Conservation (phyloP, 805 yeast genomes). For the Yarrowia sp. region DNA sequence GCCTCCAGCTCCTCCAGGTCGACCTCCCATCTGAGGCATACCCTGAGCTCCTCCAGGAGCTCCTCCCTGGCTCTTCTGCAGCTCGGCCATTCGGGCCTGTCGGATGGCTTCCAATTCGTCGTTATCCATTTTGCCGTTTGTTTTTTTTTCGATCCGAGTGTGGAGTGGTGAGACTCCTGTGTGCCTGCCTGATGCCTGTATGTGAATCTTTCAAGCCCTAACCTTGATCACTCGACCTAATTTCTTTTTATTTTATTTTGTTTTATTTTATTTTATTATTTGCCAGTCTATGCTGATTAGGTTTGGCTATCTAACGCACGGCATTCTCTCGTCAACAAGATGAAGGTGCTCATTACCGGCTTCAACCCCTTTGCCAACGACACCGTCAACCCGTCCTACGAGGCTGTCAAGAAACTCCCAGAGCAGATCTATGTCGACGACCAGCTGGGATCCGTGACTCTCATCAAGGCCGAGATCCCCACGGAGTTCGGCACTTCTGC, state of each 20-base stretch:
- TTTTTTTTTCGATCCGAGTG: background rate
- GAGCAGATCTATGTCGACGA: conserved; percentile 8
- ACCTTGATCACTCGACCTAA: background rate
- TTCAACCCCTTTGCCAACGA: conserved; percentile 10
- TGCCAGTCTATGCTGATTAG: no score
- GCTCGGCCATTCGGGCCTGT: conserved; percentile 85
- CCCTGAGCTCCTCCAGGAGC: conserved; percentile 25
- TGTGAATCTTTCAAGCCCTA: background rate
- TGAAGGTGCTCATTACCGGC: background rate
- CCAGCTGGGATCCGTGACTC: background rate
- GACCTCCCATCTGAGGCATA: conserved; percentile 11
- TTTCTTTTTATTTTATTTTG: no score
- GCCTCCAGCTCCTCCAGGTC: background rate
- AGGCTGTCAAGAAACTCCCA: conserved; percentile 14
- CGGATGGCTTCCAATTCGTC: conserved; percentile 84
- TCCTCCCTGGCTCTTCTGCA: conserved; percentile 50
- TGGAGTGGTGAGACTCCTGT: background rate
- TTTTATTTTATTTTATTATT: no score
- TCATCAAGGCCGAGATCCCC: conserved; percentile 5
- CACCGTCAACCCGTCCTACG: conserved; percentile 8
- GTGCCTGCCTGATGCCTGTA: background rate
- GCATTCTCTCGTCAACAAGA: background rate
- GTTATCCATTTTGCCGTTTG: conserved; percentile 63
- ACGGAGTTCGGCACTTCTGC: conserved; percentile 12
- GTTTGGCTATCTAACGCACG: conserved; percentile 17